Base-by-base conservation (phyloP, 2,329 filamentous ascomycete genomes). In the Aureobasidium sp. region DNA sequence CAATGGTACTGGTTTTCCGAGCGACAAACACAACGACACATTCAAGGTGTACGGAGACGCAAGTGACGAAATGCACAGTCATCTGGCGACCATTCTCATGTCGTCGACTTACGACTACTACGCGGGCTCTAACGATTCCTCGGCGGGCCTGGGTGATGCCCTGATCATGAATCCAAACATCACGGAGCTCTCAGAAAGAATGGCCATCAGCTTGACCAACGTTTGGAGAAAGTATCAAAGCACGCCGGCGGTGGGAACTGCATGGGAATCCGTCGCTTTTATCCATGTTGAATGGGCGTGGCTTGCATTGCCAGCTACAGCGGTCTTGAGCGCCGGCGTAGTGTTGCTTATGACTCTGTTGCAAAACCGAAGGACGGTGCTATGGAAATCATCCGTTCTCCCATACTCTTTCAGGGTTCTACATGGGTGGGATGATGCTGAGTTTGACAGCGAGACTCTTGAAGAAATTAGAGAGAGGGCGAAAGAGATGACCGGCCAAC, bases 281-380 rank as follows among this genome's bases (percentile, higher is more conserved):
- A 57, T 57, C 17, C 39, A 59, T 29, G 56, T 59, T 6, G 39
- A 59, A 11, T 48, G 56, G 44, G 27, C 44, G 4, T 49, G 56
- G 42, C 45, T 59, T 9, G 17, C 45, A 17, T 29, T 48, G 25
- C 56, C 56, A 22, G 44, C 31, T 20, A 12, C 17, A n/a, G 55
- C 39, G 1, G 55, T 58, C 25, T 4, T 47, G 8, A 31, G 29
- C 14, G 56, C 44, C 1, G 15, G 36, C n/a, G 9, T 39, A n/a
- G 56, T 48, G 8, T 49, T 57, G 7, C 27, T 57, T 7, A 27
- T 57, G 29, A 57, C 52, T 27, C 17, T 41, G 6, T 1, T 55
- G 6, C 52, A 55, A 15, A 55, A 55, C 17, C 36, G 52, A 20
- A 25, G 52, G 9, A 55, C 52, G 0, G 52, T 55, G 7, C 4